Conservation (phyloP, 805 yeast genomes). For the Nakazawaea ernobii region DNA sequence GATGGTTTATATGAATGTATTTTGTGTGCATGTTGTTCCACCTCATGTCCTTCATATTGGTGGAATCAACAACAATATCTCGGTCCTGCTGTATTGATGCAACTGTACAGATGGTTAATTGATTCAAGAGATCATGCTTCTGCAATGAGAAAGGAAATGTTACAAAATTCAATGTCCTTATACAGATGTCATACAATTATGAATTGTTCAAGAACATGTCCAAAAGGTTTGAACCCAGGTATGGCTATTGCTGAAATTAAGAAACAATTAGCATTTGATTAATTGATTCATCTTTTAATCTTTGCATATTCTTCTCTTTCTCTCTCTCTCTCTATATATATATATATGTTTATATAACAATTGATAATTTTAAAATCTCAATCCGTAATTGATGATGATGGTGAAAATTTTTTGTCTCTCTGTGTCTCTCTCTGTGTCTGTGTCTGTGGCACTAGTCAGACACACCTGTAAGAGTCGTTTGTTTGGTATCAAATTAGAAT, state of each 20-base stretch:
- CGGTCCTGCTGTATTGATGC: conserved; percentile 99
- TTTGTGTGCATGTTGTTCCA: conserved; percentile 97
- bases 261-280: conserved; percentile 82
- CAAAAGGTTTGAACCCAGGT: conserved; percentile 98
- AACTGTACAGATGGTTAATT: conserved; percentile 97
- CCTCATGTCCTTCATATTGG: conserved; percentile 99
- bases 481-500: conserved; percentile 1
- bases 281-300: too few relatives aligned
- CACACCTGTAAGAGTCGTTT: conserved; percentile 7
- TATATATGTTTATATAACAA: not conserved
- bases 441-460: too few relatives aligned
- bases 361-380: too few relatives aligned
- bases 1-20: conserved; percentile 98
- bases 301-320: not conserved
- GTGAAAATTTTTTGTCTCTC: conserved; percentile 1
- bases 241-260: conserved; percentile 95
- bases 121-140: conserved; percentile 96
- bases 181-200: conserved; percentile 99
- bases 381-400: not conserved
- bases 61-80: conserved; percentile 99
- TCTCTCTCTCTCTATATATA: not conserved
- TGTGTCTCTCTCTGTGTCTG: too few relatives aligned
- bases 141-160: conserved; percentile 72
- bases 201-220: conserved; percentile 98
- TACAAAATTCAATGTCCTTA: conserved; percentile 94